These are phyloP conservation scores for Tuber indicum DNA, from an alignment of 495 filamentous ascomycete species.

Conservation along the genomic window DNA sequence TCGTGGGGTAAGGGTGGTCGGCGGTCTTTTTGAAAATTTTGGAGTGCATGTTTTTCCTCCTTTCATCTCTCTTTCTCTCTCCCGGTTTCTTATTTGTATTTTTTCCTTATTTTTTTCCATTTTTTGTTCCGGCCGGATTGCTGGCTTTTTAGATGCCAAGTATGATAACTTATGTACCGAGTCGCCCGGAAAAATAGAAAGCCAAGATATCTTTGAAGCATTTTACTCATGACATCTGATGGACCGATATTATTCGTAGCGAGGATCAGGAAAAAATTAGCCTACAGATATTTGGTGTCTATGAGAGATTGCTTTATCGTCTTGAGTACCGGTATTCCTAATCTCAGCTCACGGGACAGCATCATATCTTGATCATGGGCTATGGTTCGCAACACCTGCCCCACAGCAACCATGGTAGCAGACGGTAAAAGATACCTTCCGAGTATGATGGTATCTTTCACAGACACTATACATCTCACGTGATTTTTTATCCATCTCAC, in stretches of 20 bases:
- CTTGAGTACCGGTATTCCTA: neutral
- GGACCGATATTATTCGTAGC: neutral
- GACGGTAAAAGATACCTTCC: neutral
- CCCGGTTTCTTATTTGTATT: neutral
- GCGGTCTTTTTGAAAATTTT: constrained; percentile 1
- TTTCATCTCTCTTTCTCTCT: neutral
- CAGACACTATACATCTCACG: neutral
- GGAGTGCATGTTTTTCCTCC: neutral
- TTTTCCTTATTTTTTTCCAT: neutral
- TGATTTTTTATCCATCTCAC: neutral
- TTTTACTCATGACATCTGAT: neutral
- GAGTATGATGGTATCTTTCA: neutral
- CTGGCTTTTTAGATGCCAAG: neutral
- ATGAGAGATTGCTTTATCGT: neutral
- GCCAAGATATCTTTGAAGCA: neutral
- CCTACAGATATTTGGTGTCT: neutral
- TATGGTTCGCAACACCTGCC: neutral
- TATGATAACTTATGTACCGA: neutral
- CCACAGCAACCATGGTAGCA: neutral
- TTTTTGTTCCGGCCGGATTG: neutral
- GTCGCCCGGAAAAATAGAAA: neutral
- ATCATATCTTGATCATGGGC: neutral
- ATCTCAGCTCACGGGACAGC: neutral
- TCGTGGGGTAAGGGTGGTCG: neutral
- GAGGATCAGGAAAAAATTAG: neutral